Conservation (phyloP, 2,329 filamentous ascomycete genomes). For the Nemania sp. region DNA sequence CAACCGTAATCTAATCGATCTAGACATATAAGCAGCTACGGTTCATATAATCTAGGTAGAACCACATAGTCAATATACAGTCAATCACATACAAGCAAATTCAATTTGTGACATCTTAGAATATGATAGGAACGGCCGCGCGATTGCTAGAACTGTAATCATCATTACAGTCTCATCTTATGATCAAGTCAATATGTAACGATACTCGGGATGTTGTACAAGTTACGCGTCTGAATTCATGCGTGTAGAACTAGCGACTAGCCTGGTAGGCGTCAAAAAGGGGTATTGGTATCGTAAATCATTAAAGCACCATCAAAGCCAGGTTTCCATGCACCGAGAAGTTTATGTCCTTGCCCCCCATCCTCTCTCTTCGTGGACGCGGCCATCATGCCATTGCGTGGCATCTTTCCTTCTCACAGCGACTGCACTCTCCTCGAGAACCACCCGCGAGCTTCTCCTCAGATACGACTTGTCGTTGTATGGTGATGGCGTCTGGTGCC, state of each 20-base stretch:
- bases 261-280: slow-evolving; percentile 14
- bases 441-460: slow-evolving; percentile 3
- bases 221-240: slow-evolving; percentile 12
- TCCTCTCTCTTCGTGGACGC: too few relatives aligned
- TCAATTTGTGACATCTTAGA: too few relatives aligned
- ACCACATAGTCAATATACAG: not conserved
- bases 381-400: not conserved
- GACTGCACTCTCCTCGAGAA: not conserved
- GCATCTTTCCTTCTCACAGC: not conserved
- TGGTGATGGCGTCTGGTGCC: slow-evolving; percentile 23
- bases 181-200: not conserved
- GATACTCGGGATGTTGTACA: not conserved
- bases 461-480: slow-evolving; percentile 43
- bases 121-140: too few relatives aligned
- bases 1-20: slow-evolving; percentile 62
- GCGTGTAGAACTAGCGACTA: slow-evolving; percentile 8
- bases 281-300: slow-evolving; percentile 42
- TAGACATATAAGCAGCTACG: slow-evolving; percentile 39
- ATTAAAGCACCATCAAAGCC: slow-evolving; percentile 12
- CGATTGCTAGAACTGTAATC: too few relatives aligned
- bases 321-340: not conserved
- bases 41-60: not conserved
- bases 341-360: too few relatives aligned
- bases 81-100: too few relatives aligned
- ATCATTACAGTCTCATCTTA: too few relatives aligned